These are phyloP conservation scores for Acephala macrosclerotiorum DNA, from an alignment of 2,329 filamentous ascomycete genomes.

Conservation along the genomic window DNA sequence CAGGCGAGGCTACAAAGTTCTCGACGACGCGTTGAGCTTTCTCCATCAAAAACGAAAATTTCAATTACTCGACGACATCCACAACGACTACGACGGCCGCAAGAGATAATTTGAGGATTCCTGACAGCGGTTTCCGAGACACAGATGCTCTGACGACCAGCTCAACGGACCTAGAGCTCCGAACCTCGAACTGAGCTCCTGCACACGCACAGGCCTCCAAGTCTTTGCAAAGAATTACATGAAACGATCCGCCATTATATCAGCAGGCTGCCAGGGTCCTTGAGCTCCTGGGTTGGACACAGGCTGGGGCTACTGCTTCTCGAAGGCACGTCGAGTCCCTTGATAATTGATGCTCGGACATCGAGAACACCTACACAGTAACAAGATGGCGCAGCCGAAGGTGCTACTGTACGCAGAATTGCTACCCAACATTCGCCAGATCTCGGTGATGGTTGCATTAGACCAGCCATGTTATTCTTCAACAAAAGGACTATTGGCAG, in stretches of 20 bases:
- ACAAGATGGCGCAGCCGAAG: constrained; percentile 8
- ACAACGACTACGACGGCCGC: background rate
- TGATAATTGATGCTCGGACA: background rate
- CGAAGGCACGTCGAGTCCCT: background rate
- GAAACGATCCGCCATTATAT: background rate
- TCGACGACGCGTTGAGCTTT: background rate
- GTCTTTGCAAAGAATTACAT: background rate
- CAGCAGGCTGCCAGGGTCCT: background rate
- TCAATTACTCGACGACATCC: background rate
- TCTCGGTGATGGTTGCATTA: constrained; percentile 64
- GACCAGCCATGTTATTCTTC: constrained; percentile 45
- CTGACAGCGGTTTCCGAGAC: background rate
- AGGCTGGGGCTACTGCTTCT: background rate
- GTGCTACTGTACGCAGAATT: constrained; percentile 67
- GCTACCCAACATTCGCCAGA: constrained; percentile 68
- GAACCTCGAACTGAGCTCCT: background rate
- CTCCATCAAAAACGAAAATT: background rate
- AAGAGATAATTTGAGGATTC: background rate
- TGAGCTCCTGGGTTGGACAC: background rate
- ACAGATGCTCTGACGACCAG: background rate
- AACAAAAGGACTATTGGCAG: constrained; percentile 48
- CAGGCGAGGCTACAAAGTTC: background rate
- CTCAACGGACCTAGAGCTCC: background rate
- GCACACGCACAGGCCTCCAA: background rate
- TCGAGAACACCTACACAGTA: background rate